Evolutionary conservation across 495 filamentous ascomycete species (phyloP), one percentile per base, ranked within the genome.

Genomic region (Podospora conica): DNA sequence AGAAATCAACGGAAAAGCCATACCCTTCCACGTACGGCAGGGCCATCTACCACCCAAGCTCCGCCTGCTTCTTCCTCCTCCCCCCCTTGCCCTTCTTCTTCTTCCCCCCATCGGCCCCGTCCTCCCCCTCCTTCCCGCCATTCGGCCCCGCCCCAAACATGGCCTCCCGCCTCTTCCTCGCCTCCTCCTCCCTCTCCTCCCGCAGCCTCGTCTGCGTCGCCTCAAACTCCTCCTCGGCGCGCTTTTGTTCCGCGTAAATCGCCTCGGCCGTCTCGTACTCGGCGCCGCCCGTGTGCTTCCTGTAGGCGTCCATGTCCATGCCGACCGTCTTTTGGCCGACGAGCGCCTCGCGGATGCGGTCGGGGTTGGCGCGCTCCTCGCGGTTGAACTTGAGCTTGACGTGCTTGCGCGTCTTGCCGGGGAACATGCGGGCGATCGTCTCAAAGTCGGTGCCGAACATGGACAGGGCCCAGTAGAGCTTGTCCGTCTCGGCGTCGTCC

Each of bases 361-460:
- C 74, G 3, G 90, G 87, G 68, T 91, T 82, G n/a, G 84, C 78
- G n/a, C 86, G 82, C 77, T 98, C 96, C 77, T 98, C 95, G 61
- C 89, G 90, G 68, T 90, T 91, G 79, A 96, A 98, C 75, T 98
- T 98, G 57, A 90, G 77, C 79, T 97, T 97, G 74, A 98, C 87
- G 69, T 92, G 87, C 20, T 88, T 86, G 59, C 95, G 82, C 24
- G 82, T 90, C 22, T 90, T 84, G 28, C 86, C 86, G 0, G 87
- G 86, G 72, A 98, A 96, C 81, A 97, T 82, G 66, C 85, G 87
- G 70, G 86, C 85, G 70, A 98, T 96, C 69, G 92, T 90, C 76
- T 88, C 85, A 73, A 98, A 98, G 74, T 98, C 93, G 0, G 93
- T 97, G 27, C 95, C 96, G 73, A 96, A 97, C 84, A 91, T 92